Conservation (phyloP, 345 rosid species). For the Acer negundo region DNA sequence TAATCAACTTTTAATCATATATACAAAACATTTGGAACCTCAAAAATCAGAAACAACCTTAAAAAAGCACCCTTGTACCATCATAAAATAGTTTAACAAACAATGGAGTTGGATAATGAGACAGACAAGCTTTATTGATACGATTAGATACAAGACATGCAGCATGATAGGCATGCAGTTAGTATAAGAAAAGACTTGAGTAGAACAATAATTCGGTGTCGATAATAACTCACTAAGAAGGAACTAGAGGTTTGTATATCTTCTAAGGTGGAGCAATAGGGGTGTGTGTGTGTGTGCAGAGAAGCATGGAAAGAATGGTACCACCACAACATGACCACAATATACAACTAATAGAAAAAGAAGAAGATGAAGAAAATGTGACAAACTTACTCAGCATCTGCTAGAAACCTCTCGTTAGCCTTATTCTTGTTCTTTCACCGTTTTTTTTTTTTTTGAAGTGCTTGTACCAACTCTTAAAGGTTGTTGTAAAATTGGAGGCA, state of each 20-base stretch:
- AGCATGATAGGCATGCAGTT: background rate
- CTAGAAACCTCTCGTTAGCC: conserved; percentile 22
- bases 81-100: background rate
- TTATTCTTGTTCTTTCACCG: conserved; percentile 25
- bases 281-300: background rate
- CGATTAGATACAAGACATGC: background rate
- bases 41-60: too few relatives aligned
- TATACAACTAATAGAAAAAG: background rate
- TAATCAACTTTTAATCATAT: background rate
- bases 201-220: background rate
- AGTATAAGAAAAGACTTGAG: background rate
- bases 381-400: conserved; percentile 20
- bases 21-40: too few relatives aligned
- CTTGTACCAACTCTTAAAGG: conserved; percentile 12
- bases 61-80: background rate
- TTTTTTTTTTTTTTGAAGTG: conserved; percentile 23
- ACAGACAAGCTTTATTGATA: background rate
- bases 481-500: conserved; percentile 10
- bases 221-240: background rate
- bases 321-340: background rate
- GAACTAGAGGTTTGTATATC: background rate
- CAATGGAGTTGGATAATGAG: background rate
- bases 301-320: background rate
- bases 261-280: background rate
- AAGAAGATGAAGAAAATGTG: background rate